Evolutionary conservation across 164 flowering plant genomes (phyloP).

Genomic region (Vitis vinifera): DNA sequence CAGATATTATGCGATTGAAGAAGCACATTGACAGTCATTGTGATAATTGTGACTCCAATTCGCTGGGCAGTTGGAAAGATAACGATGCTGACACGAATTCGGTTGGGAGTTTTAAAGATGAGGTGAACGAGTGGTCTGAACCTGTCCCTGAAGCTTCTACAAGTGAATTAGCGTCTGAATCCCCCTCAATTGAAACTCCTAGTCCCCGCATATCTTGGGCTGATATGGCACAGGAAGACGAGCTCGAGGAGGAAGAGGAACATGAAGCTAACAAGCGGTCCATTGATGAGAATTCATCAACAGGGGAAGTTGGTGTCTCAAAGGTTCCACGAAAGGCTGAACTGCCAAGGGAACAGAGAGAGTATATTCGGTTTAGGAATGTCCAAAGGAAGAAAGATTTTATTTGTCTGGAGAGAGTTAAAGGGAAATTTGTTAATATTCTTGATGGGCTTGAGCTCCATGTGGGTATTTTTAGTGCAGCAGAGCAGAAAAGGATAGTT

Average conservation of each 20-base stretch:
- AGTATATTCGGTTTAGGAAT: slow-evolving; percentile 60
- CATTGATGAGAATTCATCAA: slow-evolving; percentile 10
- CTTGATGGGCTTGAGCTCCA: slow-evolving; percentile 91
- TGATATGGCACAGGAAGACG: slow-evolving; percentile 92
- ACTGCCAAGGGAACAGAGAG: slow-evolving; percentile 74
- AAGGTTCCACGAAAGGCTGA: slow-evolving; percentile 35
- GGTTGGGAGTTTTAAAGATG: slow-evolving; percentile 59
- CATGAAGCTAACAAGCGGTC: slow-evolving; percentile 9
- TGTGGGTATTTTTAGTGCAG: slow-evolving; percentile 74
- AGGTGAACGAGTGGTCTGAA: slow-evolving; percentile 31
- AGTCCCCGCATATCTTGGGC: slow-evolving; percentile 80
- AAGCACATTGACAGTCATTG: slow-evolving; percentile 17
- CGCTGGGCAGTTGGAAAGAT: slow-evolving; percentile 36
- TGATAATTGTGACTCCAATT: slow-evolving; percentile 35
- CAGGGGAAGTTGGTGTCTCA: slow-evolving; percentile 15
- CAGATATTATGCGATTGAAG: slow-evolving; percentile 6
- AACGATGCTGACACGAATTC: slow-evolving; percentile 31
- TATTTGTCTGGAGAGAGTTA: slow-evolving; percentile 70
- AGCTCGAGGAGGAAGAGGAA: slow-evolving; percentile 44
- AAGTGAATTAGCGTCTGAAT: slow-evolving; percentile 12
- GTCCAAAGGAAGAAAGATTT: slow-evolving; percentile 77
- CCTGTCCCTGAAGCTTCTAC: slow-evolving; percentile 14
- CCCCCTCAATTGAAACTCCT: slow-evolving; percentile 18
- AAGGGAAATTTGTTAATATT: slow-evolving; percentile 66
- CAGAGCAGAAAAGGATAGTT: slow-evolving; percentile 86